Evolutionary conservation across 164 flowering plant species (phyloP).

Genomic region (Magnolia officinalis): DNA sequence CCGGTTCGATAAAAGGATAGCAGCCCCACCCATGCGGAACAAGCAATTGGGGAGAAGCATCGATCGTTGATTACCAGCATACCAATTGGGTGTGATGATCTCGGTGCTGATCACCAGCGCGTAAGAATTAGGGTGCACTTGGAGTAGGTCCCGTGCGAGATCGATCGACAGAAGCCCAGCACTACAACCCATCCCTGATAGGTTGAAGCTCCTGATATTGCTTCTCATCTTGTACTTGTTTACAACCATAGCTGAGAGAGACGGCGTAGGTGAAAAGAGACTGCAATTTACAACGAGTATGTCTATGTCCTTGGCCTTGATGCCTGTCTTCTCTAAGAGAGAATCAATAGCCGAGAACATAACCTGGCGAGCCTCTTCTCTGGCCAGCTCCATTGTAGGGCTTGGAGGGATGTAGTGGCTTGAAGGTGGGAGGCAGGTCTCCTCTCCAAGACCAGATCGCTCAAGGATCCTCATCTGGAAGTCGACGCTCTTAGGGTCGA

Average conservation of each 20-base stretch:
- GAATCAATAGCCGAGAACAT: conserved; percentile 26
- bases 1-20: conserved; percentile 18
- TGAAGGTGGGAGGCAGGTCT: conserved; percentile 8
- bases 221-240: conserved; percentile 40
- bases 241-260: conserved; percentile 34
- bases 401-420: conserved; percentile 9
- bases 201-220: conserved; percentile 32
- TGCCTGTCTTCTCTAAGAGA: conserved; percentile 21
- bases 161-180: conserved; percentile 28
- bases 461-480: conserved; percentile 46
- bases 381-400: conserved; percentile 9
- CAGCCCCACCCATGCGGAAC: conserved; percentile 84
- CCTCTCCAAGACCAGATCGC: conserved; percentile 12
- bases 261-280: conserved; percentile 40
- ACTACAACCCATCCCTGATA: conserved; percentile 9
- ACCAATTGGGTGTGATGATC: conserved; percentile 85
- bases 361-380: conserved; percentile 8
- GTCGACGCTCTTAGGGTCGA: conserved; percentile 39
- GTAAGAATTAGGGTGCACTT: conserved; percentile 71
- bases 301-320: conserved; percentile 37
- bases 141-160: conserved; percentile 22
- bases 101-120: conserved; percentile 90
- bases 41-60: conserved; percentile 87
- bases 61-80: conserved; percentile 75
- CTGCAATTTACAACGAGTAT: conserved; percentile 38